Evolutionary conservation across 352 stramenopile genomes (phyloP), one percentile per base, ranked within the genome.

Genomic region (Phytophthora gonapodyides): DNA sequence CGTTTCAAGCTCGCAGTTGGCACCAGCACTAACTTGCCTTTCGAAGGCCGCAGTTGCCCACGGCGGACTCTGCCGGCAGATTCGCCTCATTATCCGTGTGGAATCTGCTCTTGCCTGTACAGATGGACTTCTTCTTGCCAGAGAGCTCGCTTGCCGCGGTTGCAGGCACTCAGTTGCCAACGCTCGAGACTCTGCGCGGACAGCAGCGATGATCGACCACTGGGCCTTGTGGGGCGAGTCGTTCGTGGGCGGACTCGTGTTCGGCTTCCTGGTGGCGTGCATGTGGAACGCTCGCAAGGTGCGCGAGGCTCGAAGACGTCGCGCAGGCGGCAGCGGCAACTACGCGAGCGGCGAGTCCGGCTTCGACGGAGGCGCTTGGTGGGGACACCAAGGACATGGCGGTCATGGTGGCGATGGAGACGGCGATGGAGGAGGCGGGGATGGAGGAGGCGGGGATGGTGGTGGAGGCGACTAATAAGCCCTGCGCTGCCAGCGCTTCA

Each of bases 241-340:
- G 11, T 38, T 51, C 16, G 44, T 51, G 5, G 44, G 44, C 21
- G 44, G 44, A 24, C 21, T 51, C 27, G 24, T 51, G 27, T 51
- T 51, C 44, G 44, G 44, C 44, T 51, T 51, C 44, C 13, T 24
- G 44, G 27, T 51, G 24, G 30, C 30, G 13, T 51, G 44, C 27
- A 36, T 51, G 11, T 31, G 30, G 21, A 10, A 19, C 6, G 13
- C 21, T 5, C 21, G n/a, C 15, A 16, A 38, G 8, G 21, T 15
- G 44, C 44, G 44, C 10, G 44, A 19, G 24, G 15, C 21, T 19
- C 21, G 44, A 24, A 51, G 44, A 38, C 21, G 27, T n/a, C 44
- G 30, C 6, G 12, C 24, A 27, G 24, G n/a, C 6, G 27, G 24
- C 7, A 24, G 15, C 15, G 44, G 44, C 27, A 27, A 24, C 44